Base-by-base conservation (phyloP, 2,329 filamentous ascomycete genomes). In the Verticillium tricorpus region DNA sequence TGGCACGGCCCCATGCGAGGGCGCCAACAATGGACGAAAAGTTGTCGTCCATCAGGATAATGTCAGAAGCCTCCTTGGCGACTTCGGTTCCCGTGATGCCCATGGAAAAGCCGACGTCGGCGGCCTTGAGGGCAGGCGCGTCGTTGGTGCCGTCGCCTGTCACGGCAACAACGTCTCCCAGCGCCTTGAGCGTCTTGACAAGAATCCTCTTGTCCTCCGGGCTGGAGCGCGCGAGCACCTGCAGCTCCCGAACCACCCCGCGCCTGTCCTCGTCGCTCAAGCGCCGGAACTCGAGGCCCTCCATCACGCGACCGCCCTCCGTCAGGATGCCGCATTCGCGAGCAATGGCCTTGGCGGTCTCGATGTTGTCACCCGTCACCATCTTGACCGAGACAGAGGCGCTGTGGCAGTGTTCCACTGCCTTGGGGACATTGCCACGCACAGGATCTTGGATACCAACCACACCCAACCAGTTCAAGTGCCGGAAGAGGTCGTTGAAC, bases 21-120 rank as follows among this genome's bases (percentile, higher is more conserved):
- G 84, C 84, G 66, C 84, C 85, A 61, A 88, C 83, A 66, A 89
- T 88, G 4, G 85, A 87, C 66, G 77, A 65, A 69, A 86, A 86
- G 69, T 86, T 86, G 71, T 87, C 84, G 67, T 87, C 83, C 80
- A 87, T 85, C 37, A 87, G 75, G 66, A 87, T 85, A 57, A 87
- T 87, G 28, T 83, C 81, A 12, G 85, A 85, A 9, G 84, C 84
- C 71, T 87, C 84, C 70, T 86, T 87, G 32, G 85, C 81, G 9
- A 87, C 85, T 68, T 89, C 86, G 5, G 86, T 88, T 65, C 87
- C 86, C 34, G 85, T 80, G 62, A 89, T 85, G 63, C 87, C 87
- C 86, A 89, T 89, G 4, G 86, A 86, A 70, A 89, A 88, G n/a
- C 86, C 86, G 59, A 89, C 85, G 71, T 89, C 86, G 5, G 86